Evolutionary conservation across 2,329 filamentous ascomycete species (phyloP), one percentile per base, ranked within the genome.

Genomic region (Colletotrichum gloeosporioides): DNA sequence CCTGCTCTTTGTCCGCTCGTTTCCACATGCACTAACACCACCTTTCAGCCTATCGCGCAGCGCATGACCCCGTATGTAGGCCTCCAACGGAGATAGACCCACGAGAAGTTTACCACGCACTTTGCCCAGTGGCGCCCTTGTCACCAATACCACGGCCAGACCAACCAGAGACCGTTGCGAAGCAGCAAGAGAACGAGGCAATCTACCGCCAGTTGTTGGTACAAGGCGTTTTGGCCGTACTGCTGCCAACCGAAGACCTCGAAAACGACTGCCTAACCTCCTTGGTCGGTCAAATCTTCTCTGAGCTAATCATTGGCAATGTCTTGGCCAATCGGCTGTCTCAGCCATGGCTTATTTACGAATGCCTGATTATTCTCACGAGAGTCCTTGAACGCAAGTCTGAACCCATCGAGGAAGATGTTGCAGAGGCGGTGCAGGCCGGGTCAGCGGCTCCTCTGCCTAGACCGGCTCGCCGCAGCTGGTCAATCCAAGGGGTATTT

Each of bases 231-330:
- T 88, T 99, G 77, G 93, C 95, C 29, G 89, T 98, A 69, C 90
- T 99, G 18, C 89, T 99, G 25, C 97, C 97, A 12, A 97, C 96
- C 18, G 96, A 99, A 81, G 96, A 99, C 83, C 88, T 99, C 53
- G 93, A 96, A 81, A 99, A 98, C 83, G 92, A 92, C 70, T 98
- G 95, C 83, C 88, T 99, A 80, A 94, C 95, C 73, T 91, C 95
- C 44, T 88, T 99, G 77, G 94, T 98, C 77, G 92, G 93, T 71
- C 95, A 98, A 85, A 94, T 99, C 78, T 89, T 99, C 77, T 95
- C 96, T 8, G 96, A 98, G 85, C 92, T 98, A 83, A 95, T 99
- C 77, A 89, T 99, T 78, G 95, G 95, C 77, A 96, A 95, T 80
- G 90, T 94, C 74, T 89, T 98, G 80, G 92, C 93, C 80, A 94